Base-by-base conservation (phyloP, 331 rosid genomes). In the Phaseolus coccineus region DNA sequence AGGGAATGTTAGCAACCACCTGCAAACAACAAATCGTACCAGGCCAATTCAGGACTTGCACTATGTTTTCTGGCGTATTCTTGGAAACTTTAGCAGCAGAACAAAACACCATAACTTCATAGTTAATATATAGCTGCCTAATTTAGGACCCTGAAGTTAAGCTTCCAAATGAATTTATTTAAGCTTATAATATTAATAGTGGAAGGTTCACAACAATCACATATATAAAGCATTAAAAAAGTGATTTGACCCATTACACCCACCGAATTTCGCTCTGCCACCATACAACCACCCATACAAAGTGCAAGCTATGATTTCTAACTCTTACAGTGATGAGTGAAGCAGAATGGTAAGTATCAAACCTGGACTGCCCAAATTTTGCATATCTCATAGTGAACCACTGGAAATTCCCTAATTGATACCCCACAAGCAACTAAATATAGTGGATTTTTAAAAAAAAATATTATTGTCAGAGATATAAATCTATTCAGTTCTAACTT, bases 1-100 rank as follows among this genome's bases (percentile, higher is more conserved):
- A 95, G 30, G 99, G 97, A 81, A 95, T 87, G 83, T 93, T 95
- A 37, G 97, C 88, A 31, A 95, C 94, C 48, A 95, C 97, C 97
- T 95, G 89, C 80, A 84, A 61, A 69, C 52, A 77, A 73, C 24
- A 76, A 69, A 70, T 8, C 67, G 52, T 3, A 63, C 58, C 37
- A 75, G 51, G 57, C 33, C 35, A 63, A 72, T 66, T 81, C 47
- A 77, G 81, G 76, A 73, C 53, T 68, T 40, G 8, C 66, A 76
- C 5, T 51, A 57, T 65, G 42, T 24, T 50, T 51, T 69, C 30
- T 39, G 56, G 57, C 57, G 74, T 55, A 77, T 31, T 75, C 58
- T 16, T 28, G 46, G 48, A 69, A 40, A 69, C 31, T 30, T 67
- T 44, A 66, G 74, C 28, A 75, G 72, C 33, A 74, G 13, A 61